phyloP scores from a whole-genome alignment of 1,284 basidiomycete genomes.

The Inonotus obliquus region DNA sequence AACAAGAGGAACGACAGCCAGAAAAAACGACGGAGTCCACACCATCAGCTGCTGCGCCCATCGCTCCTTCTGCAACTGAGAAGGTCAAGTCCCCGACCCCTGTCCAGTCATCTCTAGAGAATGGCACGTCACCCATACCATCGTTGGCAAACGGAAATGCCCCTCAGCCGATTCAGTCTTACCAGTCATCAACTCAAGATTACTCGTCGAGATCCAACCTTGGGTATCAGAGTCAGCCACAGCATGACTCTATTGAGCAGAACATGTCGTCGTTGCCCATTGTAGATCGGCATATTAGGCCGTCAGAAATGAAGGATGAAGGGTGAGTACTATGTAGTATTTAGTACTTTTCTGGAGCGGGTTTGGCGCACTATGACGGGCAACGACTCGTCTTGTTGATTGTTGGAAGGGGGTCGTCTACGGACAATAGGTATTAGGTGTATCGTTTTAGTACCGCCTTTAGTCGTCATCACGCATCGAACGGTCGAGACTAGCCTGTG shows the following conservation, averaged over 20 bases:
- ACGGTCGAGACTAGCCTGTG: constrained; percentile 49
- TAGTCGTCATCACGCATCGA: constrained; percentile 25
- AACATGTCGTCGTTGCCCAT: constrained; percentile 35
- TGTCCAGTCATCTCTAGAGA: constrained; percentile 15
- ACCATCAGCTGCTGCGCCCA: background rate
- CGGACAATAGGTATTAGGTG: constrained; percentile 29
- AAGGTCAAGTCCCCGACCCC: constrained; percentile 24
- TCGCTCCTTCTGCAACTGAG: constrained; percentile 21
- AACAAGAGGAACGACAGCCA: constrained; percentile 3
- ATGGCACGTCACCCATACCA: constrained; percentile 10
- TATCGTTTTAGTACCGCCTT: constrained; percentile 36
- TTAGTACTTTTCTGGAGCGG: constrained; percentile 23
- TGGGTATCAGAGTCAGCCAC: constrained; percentile 32
- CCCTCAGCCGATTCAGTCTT: constrained; percentile 17
- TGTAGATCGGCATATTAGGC: constrained; percentile 67
- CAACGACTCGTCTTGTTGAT: background rate
- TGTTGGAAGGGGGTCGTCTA: background rate
- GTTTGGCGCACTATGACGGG: constrained; percentile 12
- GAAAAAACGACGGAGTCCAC: background rate
- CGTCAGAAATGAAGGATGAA: constrained; percentile 98
- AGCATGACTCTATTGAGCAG: constrained; percentile 32
- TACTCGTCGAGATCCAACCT: constrained; percentile 38
- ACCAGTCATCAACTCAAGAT: constrained; percentile 12
- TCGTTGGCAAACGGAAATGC: constrained; percentile 7
- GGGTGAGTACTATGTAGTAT: constrained; percentile 70